A percentile compares a stretch with the other conserved stretches of the same genome.
phyloP scores from a whole-genome alignment of 169 alveolate species.

The Plasmodium knowlesi region DNA sequence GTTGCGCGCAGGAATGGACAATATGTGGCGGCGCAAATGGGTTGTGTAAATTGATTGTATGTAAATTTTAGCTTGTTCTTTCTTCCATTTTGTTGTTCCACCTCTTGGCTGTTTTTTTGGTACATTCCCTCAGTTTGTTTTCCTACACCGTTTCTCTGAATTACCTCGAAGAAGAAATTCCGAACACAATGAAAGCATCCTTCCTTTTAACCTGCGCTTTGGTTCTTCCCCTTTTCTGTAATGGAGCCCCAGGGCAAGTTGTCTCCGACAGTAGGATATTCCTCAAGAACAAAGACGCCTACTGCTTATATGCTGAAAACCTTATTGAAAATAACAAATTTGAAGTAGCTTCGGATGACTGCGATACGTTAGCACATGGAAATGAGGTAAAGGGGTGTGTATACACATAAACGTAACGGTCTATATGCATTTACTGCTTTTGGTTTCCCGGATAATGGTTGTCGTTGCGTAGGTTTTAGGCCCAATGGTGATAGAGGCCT shows the following conservation, averaged over 20 bases:
- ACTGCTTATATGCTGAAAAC: conserved; percentile 71
- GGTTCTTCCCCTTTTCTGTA: not conserved
- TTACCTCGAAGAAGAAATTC: not conserved
- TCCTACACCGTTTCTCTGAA: not conserved
- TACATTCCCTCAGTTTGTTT: not conserved
- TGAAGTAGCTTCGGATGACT: conserved; percentile 55
- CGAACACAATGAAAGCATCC: conserved; percentile 11
- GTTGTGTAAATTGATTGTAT: not conserved
- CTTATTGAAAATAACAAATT: conserved; percentile 51
- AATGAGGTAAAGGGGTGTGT: conserved; percentile 50
- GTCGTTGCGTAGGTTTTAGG: not conserved
- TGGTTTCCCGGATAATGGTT: not conserved
- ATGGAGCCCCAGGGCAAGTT: not conserved
- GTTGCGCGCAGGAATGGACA: not conserved
- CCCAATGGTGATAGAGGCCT: not conserved
- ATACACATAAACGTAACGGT: not conserved
- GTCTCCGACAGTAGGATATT: conserved; percentile 26
- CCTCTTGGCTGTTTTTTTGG: not conserved
- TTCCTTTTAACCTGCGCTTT: conserved; percentile 14
- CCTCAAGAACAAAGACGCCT: conserved; percentile 52
- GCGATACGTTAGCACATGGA: conserved; percentile 60
- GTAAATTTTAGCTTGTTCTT: not conserved
- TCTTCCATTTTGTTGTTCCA: not conserved
- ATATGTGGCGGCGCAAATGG: conserved; percentile 18
- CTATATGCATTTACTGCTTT: not conserved